Evolutionary conservation across 768 basidiomycete genomes (phyloP).

Genomic region (Collybia mongolica): DNA sequence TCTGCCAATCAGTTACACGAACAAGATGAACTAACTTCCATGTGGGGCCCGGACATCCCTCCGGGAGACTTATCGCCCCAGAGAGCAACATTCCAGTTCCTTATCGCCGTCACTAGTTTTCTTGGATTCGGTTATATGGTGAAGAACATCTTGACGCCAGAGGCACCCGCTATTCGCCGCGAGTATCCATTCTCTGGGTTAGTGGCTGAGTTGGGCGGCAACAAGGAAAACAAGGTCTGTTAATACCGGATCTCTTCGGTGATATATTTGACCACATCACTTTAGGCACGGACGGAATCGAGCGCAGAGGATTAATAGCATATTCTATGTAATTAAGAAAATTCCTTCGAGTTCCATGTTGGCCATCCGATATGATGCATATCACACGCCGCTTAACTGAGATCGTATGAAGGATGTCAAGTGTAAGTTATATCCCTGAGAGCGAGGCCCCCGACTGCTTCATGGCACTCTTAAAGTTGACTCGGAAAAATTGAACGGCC

Average conservation of each 20-base stretch:
- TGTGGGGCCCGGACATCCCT: conserved; percentile 86
- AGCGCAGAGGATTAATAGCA: conserved; percentile 14
- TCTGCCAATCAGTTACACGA: conserved; percentile 63
- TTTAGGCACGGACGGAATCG: conserved; percentile 25
- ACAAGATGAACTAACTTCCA: conserved; percentile 75
- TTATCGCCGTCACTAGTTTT: conserved; percentile 61
- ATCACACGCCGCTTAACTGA: no score
- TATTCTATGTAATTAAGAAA: no score
- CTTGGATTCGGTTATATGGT: conserved; percentile 59
- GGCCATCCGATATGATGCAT: no score
- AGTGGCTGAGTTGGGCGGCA: conserved; percentile 73
- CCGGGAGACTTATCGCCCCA: conserved; percentile 45
- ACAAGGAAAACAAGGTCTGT: conserved; percentile 75
- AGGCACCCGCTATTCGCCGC: conserved; percentile 64
- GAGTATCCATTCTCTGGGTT: conserved; percentile 79
- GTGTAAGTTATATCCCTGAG: no score
- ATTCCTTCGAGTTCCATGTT: no score
- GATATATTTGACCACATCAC: not conserved
- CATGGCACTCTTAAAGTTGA: no score
- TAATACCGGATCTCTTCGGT: not conserved
- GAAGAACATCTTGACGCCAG: conserved; percentile 55
- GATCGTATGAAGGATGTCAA: no score
- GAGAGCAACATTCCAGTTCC: conserved; percentile 64
- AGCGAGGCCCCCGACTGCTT: no score
- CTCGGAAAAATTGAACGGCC: no score